Base-by-base conservation (phyloP, 2,329 filamentous ascomycete genomes). In the Ceratocystis ficicola region DNA sequence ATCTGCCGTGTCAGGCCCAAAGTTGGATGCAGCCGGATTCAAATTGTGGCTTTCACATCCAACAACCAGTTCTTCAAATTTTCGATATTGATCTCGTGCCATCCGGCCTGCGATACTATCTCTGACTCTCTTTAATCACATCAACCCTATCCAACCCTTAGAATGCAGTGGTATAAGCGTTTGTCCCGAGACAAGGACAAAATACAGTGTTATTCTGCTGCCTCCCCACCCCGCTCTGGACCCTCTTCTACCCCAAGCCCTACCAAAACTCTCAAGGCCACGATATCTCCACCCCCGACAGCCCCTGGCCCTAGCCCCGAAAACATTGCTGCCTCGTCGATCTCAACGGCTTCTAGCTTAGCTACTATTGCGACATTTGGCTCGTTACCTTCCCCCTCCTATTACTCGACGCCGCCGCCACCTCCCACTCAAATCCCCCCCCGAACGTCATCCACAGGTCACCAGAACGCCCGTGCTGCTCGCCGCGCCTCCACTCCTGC, bases 121-220 rank as follows among this genome's bases (percentile, higher is more conserved):
- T 55, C 28, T 15, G 3, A 6, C 30, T 44, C 67, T 65, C 30
- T 36, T 66, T 30, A 48, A 41, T 41, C 50, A 69, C 71, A 63
- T 74, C 74, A 70, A 72, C 72, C 66, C 66, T 59, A 59, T 12
- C 71, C 72, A 59, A 77, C 74, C 64, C 77, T 41, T 15, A 41
- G 10, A 44, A 76, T 80, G 66, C 66, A 67, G 62, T 67, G 66
- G 66, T 67, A 67, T 65, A 67, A 67, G 63, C 63, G 66, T 3
- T 44, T 67, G 48, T 67, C 66, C 57, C 55, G 66, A 59, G 66
- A 67, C 66, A 67, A 67, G 57, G 63, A 67, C 59, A 67, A 65
- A 62, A 52, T 66, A 15, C 48, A 44, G 44, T 46, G 57, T 60
- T n/a, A 25, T 36, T 28, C 61, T 30, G 36, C 36, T 41, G 36